Evolutionary conservation across 2,329 filamentous ascomycete species (phyloP).

Genomic region (Sphaerostilbella broomeana): DNA sequence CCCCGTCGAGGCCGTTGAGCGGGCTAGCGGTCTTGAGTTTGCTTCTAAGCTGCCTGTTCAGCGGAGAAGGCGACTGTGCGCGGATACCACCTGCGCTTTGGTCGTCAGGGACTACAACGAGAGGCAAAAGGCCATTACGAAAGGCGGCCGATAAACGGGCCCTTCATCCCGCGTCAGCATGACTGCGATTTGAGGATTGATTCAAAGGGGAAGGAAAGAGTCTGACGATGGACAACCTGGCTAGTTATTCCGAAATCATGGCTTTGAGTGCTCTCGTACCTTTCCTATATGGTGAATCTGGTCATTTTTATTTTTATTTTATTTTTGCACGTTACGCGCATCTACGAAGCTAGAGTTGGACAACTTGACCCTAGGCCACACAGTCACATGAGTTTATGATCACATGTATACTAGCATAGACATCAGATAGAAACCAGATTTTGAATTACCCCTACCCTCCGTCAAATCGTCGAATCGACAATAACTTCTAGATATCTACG

Average conservation of each 20-base stretch:
- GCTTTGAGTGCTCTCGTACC: too few relatives aligned
- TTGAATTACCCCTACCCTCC: constrained; percentile 1
- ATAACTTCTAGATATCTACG: background rate
- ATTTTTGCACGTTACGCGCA: too few relatives aligned
- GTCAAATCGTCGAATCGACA: background rate
- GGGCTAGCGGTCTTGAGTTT: constrained; percentile 88
- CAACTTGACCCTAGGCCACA: too few relatives aligned
- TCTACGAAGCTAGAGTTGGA: too few relatives aligned
- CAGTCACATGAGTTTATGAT: too few relatives aligned
- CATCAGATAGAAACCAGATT: constrained; percentile 11
- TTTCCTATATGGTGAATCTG: too few relatives aligned
- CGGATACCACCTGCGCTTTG: constrained; percentile 77
- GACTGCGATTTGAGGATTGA: too few relatives aligned
- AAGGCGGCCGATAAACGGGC: constrained; percentile 24
- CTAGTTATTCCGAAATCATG: too few relatives aligned
- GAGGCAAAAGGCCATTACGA: constrained; percentile 52
- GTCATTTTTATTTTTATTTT: background rate
- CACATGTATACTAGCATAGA: constrained; percentile 6
- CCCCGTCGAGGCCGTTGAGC: constrained; percentile 84
- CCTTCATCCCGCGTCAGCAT: constrained; percentile 1
- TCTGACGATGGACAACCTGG: background rate
- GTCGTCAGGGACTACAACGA: constrained; percentile 73
- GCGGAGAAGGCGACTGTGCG: constrained; percentile 72
- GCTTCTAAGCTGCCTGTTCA: constrained; percentile 67
- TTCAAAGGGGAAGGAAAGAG: background rate